These are phyloP conservation scores for Penicillium sp. DNA, from an alignment of 2,329 filamentous ascomycete species.

Conservation along the genomic window DNA sequence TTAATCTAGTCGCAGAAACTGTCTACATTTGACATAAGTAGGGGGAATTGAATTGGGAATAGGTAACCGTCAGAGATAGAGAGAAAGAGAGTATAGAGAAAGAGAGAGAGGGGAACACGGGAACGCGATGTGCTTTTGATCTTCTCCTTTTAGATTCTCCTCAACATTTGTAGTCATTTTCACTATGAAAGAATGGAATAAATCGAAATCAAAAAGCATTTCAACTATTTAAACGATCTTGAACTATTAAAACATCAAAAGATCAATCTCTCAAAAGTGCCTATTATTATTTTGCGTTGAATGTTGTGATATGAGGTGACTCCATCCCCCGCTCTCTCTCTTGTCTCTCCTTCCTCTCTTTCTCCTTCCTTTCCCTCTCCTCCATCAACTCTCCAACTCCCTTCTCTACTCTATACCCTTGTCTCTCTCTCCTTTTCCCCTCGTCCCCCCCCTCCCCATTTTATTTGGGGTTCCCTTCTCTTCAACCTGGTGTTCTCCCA, in stretches of 20 bases:
- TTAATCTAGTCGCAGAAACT: background rate
- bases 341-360: slow-evolving; percentile 15
- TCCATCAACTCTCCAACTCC: slow-evolving; percentile 1
- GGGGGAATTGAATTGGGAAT: background rate
- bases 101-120: background rate
- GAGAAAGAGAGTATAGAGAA: background rate
- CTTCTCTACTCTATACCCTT: slow-evolving; percentile 9
- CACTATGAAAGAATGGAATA: background rate
- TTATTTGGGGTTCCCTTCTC: slow-evolving; percentile 5
- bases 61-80: background rate
- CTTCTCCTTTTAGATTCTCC: background rate
- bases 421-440: slow-evolving; percentile 14
- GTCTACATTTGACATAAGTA: slow-evolving; percentile 1
- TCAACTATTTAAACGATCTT: background rate
- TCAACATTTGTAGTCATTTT: background rate
- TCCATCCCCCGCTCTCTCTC: slow-evolving; percentile 24
- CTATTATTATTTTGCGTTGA: slow-evolving; percentile 9
- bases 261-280: slow-evolving; percentile 3
- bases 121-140: background rate
- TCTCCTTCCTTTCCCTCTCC: slow-evolving; percentile 11
- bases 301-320: slow-evolving; percentile 26
- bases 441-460: slow-evolving; percentile 6
- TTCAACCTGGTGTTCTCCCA: slow-evolving; percentile 3
- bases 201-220: background rate
- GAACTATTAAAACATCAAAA: background rate